These are phyloP conservation scores for Cutaneotrichosporon spelunceum DNA, from an alignment of 1,284 basidiomycete species.

Conservation along the genomic window DNA sequence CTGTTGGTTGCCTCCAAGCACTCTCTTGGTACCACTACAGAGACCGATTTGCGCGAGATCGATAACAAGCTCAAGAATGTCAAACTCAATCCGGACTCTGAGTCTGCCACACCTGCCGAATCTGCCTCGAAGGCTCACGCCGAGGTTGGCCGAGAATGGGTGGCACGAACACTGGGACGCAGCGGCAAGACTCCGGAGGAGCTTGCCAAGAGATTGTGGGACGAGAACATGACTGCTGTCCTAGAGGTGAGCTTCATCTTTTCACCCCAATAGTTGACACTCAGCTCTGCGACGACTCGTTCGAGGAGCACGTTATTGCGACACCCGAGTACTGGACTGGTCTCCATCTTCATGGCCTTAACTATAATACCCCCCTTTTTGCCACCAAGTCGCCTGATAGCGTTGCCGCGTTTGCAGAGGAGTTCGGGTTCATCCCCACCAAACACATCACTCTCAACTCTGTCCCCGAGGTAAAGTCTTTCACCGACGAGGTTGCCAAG, in stretches of 20 bases:
- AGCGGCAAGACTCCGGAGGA: slow-evolving; percentile 68
- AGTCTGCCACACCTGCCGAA: slow-evolving; percentile 26
- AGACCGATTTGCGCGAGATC: slow-evolving; percentile 22
- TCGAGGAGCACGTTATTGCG: slow-evolving; percentile 93
- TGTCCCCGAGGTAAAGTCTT: slow-evolving; percentile 66
- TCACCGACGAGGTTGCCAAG: slow-evolving; percentile 67
- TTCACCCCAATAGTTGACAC: slow-evolving; percentile 2
- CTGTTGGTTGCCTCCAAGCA: slow-evolving; percentile 92
- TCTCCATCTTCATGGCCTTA: slow-evolving; percentile 90
- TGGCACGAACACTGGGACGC: slow-evolving; percentile 65
- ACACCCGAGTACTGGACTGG: slow-evolving; percentile 81
- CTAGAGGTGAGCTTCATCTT: slow-evolving; percentile 64
- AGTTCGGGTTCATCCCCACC: slow-evolving; percentile 91
- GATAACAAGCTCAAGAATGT: slow-evolving; percentile 14
- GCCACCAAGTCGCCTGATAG: slow-evolving; percentile 65
- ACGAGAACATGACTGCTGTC: slow-evolving; percentile 81
- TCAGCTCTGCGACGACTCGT: slow-evolving; percentile 92
- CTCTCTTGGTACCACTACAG: slow-evolving; percentile 62
- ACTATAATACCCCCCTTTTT: slow-evolving; percentile 69
- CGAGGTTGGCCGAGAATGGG: slow-evolving; percentile 60
- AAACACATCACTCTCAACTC: slow-evolving; percentile 61
- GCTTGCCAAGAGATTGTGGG: slow-evolving; percentile 73
- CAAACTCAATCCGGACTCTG: slow-evolving; percentile 17
- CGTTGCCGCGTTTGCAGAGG: slow-evolving; percentile 75
- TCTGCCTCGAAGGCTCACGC: slow-evolving; percentile 40